Percentiles rank a stretch among this genome's conserved stretches.
Conservation (phyloP, 2,329 filamentous ascomycete genomes). For the Trichophyton equinum region DNA sequence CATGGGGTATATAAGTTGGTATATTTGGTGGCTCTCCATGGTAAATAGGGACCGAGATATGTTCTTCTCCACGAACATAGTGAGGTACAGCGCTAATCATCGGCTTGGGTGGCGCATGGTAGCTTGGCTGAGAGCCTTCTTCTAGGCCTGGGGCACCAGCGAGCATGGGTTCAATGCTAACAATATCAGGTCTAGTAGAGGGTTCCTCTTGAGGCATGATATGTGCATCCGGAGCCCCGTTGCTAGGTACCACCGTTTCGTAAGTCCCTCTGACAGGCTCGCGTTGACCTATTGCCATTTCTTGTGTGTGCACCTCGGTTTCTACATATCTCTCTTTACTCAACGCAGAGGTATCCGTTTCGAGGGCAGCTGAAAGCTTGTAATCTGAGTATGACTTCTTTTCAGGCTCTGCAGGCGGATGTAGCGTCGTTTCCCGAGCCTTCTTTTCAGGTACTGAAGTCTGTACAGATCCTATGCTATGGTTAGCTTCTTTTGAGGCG, state of each 20-base stretch:
- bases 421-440: not conserved
- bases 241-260: not conserved
- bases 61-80: constrained; percentile 35
- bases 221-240: not conserved
- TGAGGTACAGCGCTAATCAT: constrained; percentile 29
- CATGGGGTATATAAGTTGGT: not conserved
- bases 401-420: not conserved
- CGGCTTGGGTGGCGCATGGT: not conserved
- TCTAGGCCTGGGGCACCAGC: not conserved
- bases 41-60: constrained; percentile 20
- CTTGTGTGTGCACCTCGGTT: not conserved
- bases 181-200: not conserved
- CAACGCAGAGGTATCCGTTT: not conserved
- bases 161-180: too few species aligned
- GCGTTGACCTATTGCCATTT: not conserved
- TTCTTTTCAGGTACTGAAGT: not conserved
- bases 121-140: not conserved
- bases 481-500: not conserved
- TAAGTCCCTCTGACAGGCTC: not conserved
- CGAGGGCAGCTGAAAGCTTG: not conserved
- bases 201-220: not conserved
- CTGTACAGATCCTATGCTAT: not conserved
- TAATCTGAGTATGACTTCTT: too few species aligned
- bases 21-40: not conserved
- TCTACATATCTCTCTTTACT: not conserved